Evolutionary conservation across 345 rosid species (phyloP), one percentile per base, ranked within the genome.

Genomic region (Eucalyptus globulus): DNA sequence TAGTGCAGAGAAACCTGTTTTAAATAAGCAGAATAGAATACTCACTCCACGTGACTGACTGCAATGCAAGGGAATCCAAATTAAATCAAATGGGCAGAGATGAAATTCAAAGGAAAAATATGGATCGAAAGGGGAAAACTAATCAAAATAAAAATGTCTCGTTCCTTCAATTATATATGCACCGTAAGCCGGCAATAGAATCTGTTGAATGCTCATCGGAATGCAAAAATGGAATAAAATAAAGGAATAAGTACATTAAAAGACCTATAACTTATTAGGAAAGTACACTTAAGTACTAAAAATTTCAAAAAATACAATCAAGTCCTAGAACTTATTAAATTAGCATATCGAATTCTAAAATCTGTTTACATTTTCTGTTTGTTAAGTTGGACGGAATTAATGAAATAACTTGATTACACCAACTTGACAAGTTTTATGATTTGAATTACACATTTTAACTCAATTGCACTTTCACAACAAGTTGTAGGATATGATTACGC

Each of bases 281-380:
- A 56, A 26, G 0, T 56, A 56, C 0, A 1, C 0, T 56, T 22
- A 1, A 56, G 0, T 24, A 0, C 1, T 26, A 24, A 56, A 56
- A 56, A 8, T 22, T 56, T 56, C 14, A 10, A 56, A 56, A 56
- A 9, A 0, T 22, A 0, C 6, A 56, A 22, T 22, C 6, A 24
- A 56, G 0, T 24, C 0, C 0, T 56, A 22, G 0, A 56, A 56
- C 1, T 22, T 22, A 19, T 9, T 0, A 56, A 56, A 2, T 56
- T 56, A 24, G 3, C 9, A 24, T 21, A 56, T 56, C 6, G 24
- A 56, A 22, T 24, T 24, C 29, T 56, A 24, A 56, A 56, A 56
- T 1, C 10, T 24, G 0, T 1, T 56, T 24, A 56, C 0, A 56
- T 24, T 56, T 56, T 56, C 29, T 0, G 0, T 56, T 24, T 24